phyloP scores from a whole-genome alignment of 345 rosid species.

The Eucalyptus tenuipes region DNA sequence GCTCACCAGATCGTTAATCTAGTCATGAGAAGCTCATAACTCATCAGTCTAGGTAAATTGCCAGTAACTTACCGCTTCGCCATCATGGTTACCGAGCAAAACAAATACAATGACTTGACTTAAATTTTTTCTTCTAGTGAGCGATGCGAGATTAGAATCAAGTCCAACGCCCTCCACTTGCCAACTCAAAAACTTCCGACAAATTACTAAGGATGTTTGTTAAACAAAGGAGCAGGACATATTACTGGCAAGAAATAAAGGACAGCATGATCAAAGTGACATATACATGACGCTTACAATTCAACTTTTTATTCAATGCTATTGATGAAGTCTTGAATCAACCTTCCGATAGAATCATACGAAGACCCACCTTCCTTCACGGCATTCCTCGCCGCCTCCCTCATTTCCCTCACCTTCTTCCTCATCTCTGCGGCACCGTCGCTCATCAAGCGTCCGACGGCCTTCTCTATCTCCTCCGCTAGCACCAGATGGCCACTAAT shows the following conservation, averaged over 20 bases:
- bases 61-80: not conserved
- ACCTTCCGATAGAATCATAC: conserved; percentile 2
- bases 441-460: conserved; percentile 9
- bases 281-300: not conserved
- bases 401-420: conserved; percentile 15
- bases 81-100: not conserved
- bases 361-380: conserved; percentile 23
- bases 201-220: not conserved
- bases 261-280: not conserved
- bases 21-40: not conserved
- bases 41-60: not conserved
- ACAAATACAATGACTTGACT: not conserved
- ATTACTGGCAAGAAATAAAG: not conserved
- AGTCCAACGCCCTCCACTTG: not conserved
- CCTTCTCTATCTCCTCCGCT: conserved; percentile 25
- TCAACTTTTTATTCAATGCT: not conserved
- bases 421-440: conserved; percentile 4
- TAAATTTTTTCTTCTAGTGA: too few species aligned
- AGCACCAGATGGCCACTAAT: not conserved
- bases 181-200: not conserved
- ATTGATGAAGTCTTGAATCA: conserved; percentile 12
- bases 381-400: conserved; percentile 5
- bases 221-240: not conserved
- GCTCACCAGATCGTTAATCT: not conserved
- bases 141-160: not conserved